These are phyloP conservation scores for Juncus effusus DNA, from an alignment of 176 grass and related monocot species.

Conservation along the genomic window DNA sequence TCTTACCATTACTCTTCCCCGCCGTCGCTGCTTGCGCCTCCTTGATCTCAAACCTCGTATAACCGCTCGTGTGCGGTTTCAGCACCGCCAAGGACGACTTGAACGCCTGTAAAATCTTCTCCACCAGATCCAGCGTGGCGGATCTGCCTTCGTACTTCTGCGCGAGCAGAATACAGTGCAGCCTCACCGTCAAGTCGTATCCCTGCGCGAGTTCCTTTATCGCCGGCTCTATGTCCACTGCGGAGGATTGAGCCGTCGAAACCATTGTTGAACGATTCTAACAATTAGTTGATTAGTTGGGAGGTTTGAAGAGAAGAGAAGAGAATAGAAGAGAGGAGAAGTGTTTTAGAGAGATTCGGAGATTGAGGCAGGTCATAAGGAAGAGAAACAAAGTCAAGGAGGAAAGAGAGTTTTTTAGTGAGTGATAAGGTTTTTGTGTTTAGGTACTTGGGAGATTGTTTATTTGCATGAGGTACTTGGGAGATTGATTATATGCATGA, in stretches of 20 bases:
- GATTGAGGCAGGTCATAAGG: conserved; percentile 1
- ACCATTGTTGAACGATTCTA: not conserved
- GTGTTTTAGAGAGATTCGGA: not conserved
- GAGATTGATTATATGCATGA: not conserved
- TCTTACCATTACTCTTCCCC: not conserved
- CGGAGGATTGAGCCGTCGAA: not conserved
- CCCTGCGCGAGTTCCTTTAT: conserved; percentile 19
- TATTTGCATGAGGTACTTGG: not conserved
- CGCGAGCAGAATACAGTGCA: conserved; percentile 24
- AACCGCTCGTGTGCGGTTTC: conserved; percentile 5
- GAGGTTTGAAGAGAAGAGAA: conserved; percentile 4
- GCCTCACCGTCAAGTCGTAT: conserved; percentile 15
- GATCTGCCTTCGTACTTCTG: conserved; percentile 17
- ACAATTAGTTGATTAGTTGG: no score
- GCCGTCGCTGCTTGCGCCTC: not conserved
- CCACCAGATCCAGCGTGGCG: not conserved
- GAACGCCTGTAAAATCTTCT: conserved; percentile 22
- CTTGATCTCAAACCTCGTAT: not conserved
- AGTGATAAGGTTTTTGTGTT: not conserved
- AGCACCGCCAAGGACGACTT: conserved; percentile 14
- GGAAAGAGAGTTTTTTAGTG: conserved; percentile 5
- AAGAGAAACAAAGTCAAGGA: conserved; percentile 8
- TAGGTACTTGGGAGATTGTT: not conserved
- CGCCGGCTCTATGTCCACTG: conserved; percentile 5
- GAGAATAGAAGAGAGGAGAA: conserved; percentile 3